Evolutionary conservation across 2,329 filamentous ascomycete genomes (phyloP), one percentile per base, ranked within the genome.

Genomic region (Sclerotinia nivalis): DNA sequence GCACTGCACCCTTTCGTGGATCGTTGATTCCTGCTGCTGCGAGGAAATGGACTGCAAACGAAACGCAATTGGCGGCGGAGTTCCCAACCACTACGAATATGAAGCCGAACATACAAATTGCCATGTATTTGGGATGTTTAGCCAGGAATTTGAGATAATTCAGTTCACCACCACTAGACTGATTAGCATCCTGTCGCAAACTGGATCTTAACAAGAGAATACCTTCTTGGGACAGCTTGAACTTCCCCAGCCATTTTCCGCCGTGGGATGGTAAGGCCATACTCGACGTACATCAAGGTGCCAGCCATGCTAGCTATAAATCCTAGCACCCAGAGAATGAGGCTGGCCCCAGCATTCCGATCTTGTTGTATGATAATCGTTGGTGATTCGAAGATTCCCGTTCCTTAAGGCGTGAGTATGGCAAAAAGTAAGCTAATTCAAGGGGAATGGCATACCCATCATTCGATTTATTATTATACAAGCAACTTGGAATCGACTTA

Each of bases 251-350:
- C 75, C 45, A 81, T 79, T 31, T 78, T 75, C 66, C 81, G 81
- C 28, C 82, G 79, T 15, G 83, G 83, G 45, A 83, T 80, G 31
- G 82, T 83, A n/a, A 85, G 78, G 2, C 83, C 83, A 64, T 83
- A 83, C 71, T 85, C 83, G n/a, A 84, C 76, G 69, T 79, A 78
- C n/a, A 80, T 58, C 49, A 69, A 49, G 8, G 70, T 65, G 22
- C 73, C 73, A 15, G 73, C 73, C 54, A 75, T 69, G 4, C 69
- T 70, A 25, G 68, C 61, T 49, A 82, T 71, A 28, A 78, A 79
- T 40, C 84, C 86, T 18, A 85, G 77, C 0, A 85, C 80, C 86
- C 86, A 88, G 13, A 88, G 78, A 37, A 86, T 79, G 12, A 88
- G 77, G 15, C 83, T 80, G 54, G 86, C 81, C 5, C 86, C 86